Evolutionary conservation across 176 grass and related monocot genomes (phyloP), one percentile per base, ranked within the genome.

Genomic region (Oryza coarctata): DNA sequence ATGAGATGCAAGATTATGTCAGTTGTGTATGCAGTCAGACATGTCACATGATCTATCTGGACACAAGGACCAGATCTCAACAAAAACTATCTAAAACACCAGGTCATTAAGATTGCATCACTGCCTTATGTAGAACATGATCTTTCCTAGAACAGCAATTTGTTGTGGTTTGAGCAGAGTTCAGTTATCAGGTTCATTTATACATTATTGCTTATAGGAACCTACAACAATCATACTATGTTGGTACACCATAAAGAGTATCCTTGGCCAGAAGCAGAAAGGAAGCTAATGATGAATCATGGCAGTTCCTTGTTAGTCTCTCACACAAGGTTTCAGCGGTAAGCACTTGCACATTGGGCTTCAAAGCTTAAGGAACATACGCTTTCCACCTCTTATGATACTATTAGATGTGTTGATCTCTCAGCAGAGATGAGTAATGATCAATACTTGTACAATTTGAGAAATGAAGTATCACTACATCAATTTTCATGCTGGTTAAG

Each of bases 271-370:
- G 45, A 60, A 28, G 63, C 10, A 44, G 26, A 81, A 44, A 12
- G 10, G 7, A 83, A 38, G 64, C 2, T 15, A 40, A 39, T 79
- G n/a, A 61, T 18, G 39, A 65, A 69, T 69, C 0, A 11, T 70
- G 70, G 6, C 34, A 50, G 17, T 50, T 79, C 73, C 15, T 74
- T 65, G 79, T 55, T 77, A 73, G 35, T 62, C 15, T 84, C 12
- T 31, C n/a, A 68, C 5, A 45, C 66, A 23, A 71, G 57, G 55
- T 62, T 82, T 70, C 52, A 36, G 4, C n/a, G 10, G 64, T 34
- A 57, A 73, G 44, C 67, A 60, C 26, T 23, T 11, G 9, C 1
- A 1, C 50, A 39, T 29, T 70, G 17, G 31, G 35, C 50, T 76
- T 79, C 49, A 32, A 79, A 57, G 15, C 33, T 15, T 58, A 58